Percentiles rank a stretch among this genome's conserved stretches.
phyloP scores from a whole-genome alignment of 1,139 yeast species.

The Eremothecium cymbalariae region DNA sequence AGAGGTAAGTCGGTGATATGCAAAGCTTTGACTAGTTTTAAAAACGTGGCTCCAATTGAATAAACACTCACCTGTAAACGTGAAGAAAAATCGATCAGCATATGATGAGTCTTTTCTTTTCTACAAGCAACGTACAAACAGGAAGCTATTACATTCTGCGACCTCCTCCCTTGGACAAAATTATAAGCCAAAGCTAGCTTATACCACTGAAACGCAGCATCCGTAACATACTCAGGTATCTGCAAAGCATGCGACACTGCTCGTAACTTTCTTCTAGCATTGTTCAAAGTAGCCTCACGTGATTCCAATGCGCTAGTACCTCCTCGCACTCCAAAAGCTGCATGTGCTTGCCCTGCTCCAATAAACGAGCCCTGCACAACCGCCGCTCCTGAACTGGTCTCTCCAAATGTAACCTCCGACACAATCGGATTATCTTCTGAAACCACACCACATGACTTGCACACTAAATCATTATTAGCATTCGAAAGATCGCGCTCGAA shows the following conservation, averaged over 20 bases:
- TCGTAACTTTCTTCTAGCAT: slow-evolving; percentile 68
- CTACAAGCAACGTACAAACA: slow-evolving; percentile 93
- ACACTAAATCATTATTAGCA: slow-evolving; percentile 70
- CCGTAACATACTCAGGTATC: slow-evolving; percentile 78
- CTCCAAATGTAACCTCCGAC: slow-evolving; percentile 91
- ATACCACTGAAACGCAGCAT: slow-evolving; percentile 85
- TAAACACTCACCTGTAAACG: slow-evolving; percentile 84
- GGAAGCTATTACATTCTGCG: slow-evolving; percentile 91
- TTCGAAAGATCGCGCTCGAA: slow-evolving; percentile 44
- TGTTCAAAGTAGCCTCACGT: slow-evolving; percentile 76
- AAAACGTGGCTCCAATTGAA: slow-evolving; percentile 89
- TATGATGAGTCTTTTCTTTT: slow-evolving; percentile 81
- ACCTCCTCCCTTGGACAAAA: slow-evolving; percentile 90
- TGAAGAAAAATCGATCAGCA: slow-evolving; percentile 91
- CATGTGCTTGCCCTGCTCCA: slow-evolving; percentile 79
- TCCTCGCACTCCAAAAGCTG: slow-evolving; percentile 47
- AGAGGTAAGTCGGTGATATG: slow-evolving; percentile 70
- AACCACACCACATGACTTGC: slow-evolving; percentile 78
- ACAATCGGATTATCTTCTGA: slow-evolving; percentile 90
- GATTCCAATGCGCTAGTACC: slow-evolving; percentile 70
- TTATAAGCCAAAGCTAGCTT: slow-evolving; percentile 75
- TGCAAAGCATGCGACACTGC: slow-evolving; percentile 70
- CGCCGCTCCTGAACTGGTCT: slow-evolving; percentile 88
- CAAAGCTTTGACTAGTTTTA: slow-evolving; percentile 77
- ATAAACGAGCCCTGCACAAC: slow-evolving; percentile 92